Base-by-base conservation (phyloP, 495 filamentous ascomycete genomes). In the Eremomyces bilateralis region DNA sequence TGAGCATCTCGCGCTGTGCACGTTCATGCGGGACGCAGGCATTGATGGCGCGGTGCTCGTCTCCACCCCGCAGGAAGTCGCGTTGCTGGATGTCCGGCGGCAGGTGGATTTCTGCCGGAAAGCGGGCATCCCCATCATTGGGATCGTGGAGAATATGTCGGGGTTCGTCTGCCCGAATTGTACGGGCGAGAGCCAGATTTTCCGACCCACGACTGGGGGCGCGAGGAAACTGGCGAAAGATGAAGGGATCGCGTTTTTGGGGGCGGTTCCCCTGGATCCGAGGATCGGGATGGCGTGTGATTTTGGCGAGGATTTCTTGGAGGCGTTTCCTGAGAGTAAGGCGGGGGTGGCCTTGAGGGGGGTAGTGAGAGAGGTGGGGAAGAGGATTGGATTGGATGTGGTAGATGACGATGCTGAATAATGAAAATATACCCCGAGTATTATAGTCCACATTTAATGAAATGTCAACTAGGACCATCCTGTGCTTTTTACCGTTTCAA, bases 61-160 rank as follows among this genome's bases (percentile, higher is more conserved):
- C 13, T 91, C 85, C 1, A 95, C 90, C 4, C 88, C 88, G 16
- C 90, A 97, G 48, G 88, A 94, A 47, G 80, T 95, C n/a, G 66
- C 71, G 8, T 56, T 95, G 36, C 60, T 95, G 32, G 88, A 97
- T 52, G 88, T 97, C 19, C 59, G 88, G 41, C 93, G 92, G 51
- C 88, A 95, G 51, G 82, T 97, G 33, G 83, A 94, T 47, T 97
- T 97, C 47, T 95, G 90, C 52, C 64, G 70, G 34, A 97, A 97
- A 55, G 90, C 90, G 3, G 83, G 80, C 1, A 94, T 97, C 35
- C 64, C 59, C 22, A 65, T 97, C 2, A 46, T 97, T 15, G 90
- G 88, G 0, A 56, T 97, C 11, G 90, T 94, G 25, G 88, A 97
- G 62, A 97, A 97, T 51, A 97, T 97, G 88, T 76, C 71, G 33